phyloP scores from a whole-genome alignment of 148 eudicot species.

The Chenopodium quinoa region DNA sequence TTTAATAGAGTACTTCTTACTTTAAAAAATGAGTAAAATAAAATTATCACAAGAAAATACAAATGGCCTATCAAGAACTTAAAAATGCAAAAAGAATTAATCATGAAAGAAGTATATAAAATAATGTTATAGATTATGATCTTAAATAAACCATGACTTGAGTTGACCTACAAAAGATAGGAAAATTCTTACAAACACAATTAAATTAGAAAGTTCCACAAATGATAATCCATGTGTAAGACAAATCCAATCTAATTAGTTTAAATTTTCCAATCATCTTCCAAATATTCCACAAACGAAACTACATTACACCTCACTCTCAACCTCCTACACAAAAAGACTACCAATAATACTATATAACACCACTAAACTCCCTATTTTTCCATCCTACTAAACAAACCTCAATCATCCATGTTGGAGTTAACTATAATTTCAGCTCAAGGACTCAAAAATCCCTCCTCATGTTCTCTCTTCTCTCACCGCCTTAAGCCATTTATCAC shows the following conservation, averaged over 20 bases:
- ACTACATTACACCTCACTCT: slow-evolving; percentile 13
- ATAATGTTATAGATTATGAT: too few species aligned
- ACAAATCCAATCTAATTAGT: not conserved
- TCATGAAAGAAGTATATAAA: not conserved
- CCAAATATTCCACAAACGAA: slow-evolving; percentile 21
- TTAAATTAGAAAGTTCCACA: slow-evolving; percentile 5
- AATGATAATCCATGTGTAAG: not conserved
- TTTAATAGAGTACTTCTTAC: too few species aligned
- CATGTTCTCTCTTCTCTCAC: slow-evolving; percentile 27
- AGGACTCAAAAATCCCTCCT: slow-evolving; percentile 35
- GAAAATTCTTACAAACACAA: too few species aligned
- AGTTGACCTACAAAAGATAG: not conserved
- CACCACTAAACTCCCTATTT: not conserved
- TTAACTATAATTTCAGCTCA: slow-evolving; percentile 54
- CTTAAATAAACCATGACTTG: not conserved
- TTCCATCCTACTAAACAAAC: not conserved
- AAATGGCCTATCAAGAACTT: not conserved
- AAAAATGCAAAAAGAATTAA: too few species aligned
- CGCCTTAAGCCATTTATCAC: slow-evolving; percentile 44
- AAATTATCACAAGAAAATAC: too few species aligned
- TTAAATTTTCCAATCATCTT: not conserved
- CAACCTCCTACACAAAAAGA: not conserved
- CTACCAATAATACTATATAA: not conserved
- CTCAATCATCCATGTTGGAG: slow-evolving; percentile 32
- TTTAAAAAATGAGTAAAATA: too few species aligned